These are phyloP conservation scores for Chondrus crispus DNA, from an alignment of 23 red algal genomes.

Conservation along the genomic window DNA sequence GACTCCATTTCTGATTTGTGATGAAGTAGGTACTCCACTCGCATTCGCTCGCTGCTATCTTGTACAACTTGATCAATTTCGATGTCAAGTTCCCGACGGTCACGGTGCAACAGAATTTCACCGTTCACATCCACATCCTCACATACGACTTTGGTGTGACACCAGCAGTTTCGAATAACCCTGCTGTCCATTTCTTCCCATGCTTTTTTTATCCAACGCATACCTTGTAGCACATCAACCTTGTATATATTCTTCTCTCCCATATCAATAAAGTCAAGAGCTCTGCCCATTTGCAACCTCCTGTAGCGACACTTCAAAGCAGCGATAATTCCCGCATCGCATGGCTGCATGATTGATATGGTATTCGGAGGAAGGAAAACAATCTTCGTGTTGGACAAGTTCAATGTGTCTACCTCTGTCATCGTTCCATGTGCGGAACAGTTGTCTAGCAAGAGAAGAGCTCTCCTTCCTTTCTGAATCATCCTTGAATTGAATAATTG, in stretches of 20 bases:
- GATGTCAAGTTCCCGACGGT: too few species aligned
- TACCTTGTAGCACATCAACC: neutral
- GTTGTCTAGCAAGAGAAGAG: neutral
- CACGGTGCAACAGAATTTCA: too few species aligned
- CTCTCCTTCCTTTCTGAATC: neutral
- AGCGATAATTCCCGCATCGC: conserved; percentile 5
- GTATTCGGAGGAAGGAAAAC: neutral
- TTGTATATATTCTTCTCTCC: neutral
- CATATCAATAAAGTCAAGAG: conserved; percentile 4
- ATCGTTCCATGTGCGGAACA: conserved; percentile 27
- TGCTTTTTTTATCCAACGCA: conserved; percentile 30
- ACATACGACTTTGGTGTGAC: too few species aligned
- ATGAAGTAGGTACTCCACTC: too few species aligned
- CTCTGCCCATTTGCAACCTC: neutral
- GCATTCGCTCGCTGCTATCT: too few species aligned
- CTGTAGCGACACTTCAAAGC: conserved; percentile 7
- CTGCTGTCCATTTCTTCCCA: neutral
- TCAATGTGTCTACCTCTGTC: neutral
- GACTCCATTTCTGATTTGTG: too few species aligned
- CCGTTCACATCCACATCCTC: too few species aligned
- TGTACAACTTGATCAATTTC: too few species aligned
- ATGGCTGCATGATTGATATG: conserved; percentile 6
- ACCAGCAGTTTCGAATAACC: conserved; percentile 34
- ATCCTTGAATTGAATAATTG: conserved; percentile 20
- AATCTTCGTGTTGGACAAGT: conserved; percentile 6